Conservation (phyloP, 2,329 filamentous ascomycete genomes). For the Claviceps citrina region DNA sequence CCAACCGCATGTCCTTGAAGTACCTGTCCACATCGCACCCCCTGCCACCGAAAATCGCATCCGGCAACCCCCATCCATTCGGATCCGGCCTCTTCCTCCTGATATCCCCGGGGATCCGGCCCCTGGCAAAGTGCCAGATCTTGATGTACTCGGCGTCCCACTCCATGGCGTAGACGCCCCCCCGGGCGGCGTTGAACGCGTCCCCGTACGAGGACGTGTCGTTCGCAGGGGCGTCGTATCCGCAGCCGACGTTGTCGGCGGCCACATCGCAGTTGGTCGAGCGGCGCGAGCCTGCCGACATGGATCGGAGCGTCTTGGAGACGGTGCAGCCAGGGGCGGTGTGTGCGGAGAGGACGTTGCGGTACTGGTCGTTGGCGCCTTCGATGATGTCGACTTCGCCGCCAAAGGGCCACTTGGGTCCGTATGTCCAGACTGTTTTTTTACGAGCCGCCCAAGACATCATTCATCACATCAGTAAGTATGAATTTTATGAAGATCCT, state of each 20-base stretch:
- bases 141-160: slow-evolving; percentile 56
- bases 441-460: no score
- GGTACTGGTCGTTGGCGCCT: slow-evolving; percentile 46
- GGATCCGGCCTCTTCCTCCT: slow-evolving; percentile 43
- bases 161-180: slow-evolving; percentile 55
- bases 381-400: slow-evolving; percentile 60
- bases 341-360: slow-evolving; percentile 48
- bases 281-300: slow-evolving; percentile 14
- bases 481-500: no score
- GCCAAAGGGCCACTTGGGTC: slow-evolving; percentile 40
- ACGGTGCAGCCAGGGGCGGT: slow-evolving; percentile 27
- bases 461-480: no score
- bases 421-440: slow-evolving; percentile 35
- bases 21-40: slow-evolving; percentile 49
- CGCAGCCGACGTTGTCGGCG: slow-evolving; percentile 28
- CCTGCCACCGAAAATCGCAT: slow-evolving; percentile 50
- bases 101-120: slow-evolving; percentile 50
- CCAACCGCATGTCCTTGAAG: slow-evolving; percentile 56
- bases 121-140: slow-evolving; percentile 64
- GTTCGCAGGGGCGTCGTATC: slow-evolving; percentile 23
- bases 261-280: slow-evolving; percentile 24
- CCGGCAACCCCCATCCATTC: slow-evolving; percentile 49
- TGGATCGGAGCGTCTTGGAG: slow-evolving; percentile 8
- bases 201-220: slow-evolving; percentile 40
- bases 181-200: slow-evolving; percentile 48